A percentile compares a stretch with the other conserved stretches of the same genome.
phyloP scores from a whole-genome alignment of 192 early-diverging fungal genomes.

The Phycomyces nitens region DNA sequence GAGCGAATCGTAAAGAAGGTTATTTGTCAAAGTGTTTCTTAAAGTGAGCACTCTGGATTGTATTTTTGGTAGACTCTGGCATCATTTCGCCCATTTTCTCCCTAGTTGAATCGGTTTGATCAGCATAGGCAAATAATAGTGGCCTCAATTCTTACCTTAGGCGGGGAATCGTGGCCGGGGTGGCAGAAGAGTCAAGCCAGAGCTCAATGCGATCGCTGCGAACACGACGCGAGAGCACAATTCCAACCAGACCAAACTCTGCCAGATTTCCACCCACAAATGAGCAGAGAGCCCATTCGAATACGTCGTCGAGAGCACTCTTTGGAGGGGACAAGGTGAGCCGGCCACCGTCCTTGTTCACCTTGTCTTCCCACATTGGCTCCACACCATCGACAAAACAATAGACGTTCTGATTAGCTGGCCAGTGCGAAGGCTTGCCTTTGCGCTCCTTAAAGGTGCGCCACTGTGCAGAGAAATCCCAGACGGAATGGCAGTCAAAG shows the following conservation, averaged over 20 bases:
- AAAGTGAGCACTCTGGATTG: constrained; percentile 6
- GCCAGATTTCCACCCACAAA: constrained; percentile 44
- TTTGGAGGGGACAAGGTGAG: constrained; percentile 33
- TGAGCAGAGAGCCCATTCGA: constrained; percentile 41
- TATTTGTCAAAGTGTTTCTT: constrained; percentile 30
- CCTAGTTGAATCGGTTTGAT: constrained; percentile 1
- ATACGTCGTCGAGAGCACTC: constrained; percentile 33
- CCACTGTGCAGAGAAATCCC: constrained; percentile 47
- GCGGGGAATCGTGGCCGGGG: constrained; percentile 26
- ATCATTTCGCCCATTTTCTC: constrained; percentile 4
- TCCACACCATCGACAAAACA: constrained; percentile 68
- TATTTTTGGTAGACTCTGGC: background rate
- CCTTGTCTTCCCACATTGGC: constrained; percentile 80
- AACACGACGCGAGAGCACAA: constrained; percentile 32
- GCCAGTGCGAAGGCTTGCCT: constrained; percentile 35
- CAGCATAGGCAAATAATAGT: too few species aligned
- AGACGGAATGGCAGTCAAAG: constrained; percentile 45
- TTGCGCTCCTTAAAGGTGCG: constrained; percentile 36
- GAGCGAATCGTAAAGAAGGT: background rate
- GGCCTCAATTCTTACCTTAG: constrained; percentile 19
- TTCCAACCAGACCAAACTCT: constrained; percentile 23
- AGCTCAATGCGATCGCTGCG: constrained; percentile 50
- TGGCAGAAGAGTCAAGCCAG: constrained; percentile 40
- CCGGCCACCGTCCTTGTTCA: constrained; percentile 67
- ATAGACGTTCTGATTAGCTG: constrained; percentile 64